Conservation (phyloP, 78 protist genomes). For the Dictyostelium intermedium region DNA sequence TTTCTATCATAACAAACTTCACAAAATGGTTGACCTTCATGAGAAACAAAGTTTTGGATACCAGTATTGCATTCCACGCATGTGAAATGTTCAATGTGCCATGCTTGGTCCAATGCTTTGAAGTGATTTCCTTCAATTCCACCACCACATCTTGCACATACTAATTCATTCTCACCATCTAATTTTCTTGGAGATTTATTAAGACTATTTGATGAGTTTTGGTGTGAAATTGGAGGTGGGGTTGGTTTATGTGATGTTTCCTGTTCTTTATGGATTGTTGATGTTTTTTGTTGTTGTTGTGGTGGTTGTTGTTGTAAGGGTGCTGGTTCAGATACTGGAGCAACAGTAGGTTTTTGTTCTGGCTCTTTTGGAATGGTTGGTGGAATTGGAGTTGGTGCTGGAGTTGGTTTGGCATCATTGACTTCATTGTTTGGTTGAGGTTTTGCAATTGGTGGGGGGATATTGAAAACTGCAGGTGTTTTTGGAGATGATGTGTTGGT, state of each 20-base stretch:
- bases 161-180: background rate
- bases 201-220: background rate
- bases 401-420: background rate
- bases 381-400: background rate
- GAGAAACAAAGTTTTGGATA: slow-evolving; percentile 64
- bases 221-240: background rate
- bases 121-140: slow-evolving; percentile 61
- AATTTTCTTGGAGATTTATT: background rate
- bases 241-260: background rate
- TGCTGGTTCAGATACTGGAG: background rate
- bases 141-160: slow-evolving; percentile 37
- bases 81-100: slow-evolving; percentile 73
- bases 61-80: slow-evolving; percentile 21
- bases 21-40: slow-evolving; percentile 46
- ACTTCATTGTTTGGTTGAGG: background rate
- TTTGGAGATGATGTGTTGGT: background rate
- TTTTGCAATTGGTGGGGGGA: slow-evolving; percentile 34
- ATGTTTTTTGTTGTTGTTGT: background rate
- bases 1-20: slow-evolving; percentile 53
- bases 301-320: background rate
- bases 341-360: too few species aligned
- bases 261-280: background rate
- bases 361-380: slow-evolving; percentile 3
- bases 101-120: slow-evolving; percentile 69
- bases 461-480: background rate